Base-by-base conservation (phyloP, 345 rosid species). In the Isatis tinctoria region DNA sequence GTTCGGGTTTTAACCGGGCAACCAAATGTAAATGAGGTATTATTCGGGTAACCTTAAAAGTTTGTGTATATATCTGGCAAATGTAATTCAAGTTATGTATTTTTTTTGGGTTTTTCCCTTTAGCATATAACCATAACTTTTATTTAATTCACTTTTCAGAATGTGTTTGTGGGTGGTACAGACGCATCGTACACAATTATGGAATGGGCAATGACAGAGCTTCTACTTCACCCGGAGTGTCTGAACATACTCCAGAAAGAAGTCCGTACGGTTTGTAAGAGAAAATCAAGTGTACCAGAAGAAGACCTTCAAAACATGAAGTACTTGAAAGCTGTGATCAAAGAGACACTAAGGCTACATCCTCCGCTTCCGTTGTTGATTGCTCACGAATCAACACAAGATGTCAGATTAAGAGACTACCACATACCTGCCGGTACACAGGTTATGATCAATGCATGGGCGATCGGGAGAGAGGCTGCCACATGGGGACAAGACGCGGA, bases 201-300 rank as follows among this genome's bases (percentile, higher is more conserved):
- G 26, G 87, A 83, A 54, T 85, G 89, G 89, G 61, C 49, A 14
- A 80, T 82, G 84, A 65, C 85, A 14, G 83, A 85, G 69, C 82
- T 85, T 11, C 24, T 82, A 16, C 80, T 68, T 58, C 77, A 85
- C 18, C 83, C 82, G 2, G 2, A 62, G 51, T 59, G 68, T n/a
- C 26, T 82, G 74, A 72, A 78, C 8, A 60, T 32, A 53, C 60
- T 78, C 10, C 79, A 80, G 65, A 64, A 78, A 17, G 87, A 83
- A 60, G 65, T 78, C 8, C 70, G 81, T 28, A 10, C 56, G 10
- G 17, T 76, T 13, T 40, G 37, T 4, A 70, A 68, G 12, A 44
- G 20, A 2, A 78, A 70, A 52, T 4, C 60, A 0, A 26, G 40
- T n/a, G 40, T 83, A 7, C 57, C 60, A 9, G 79, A 80, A 40